Evolutionary conservation across 2,329 filamentous ascomycete genomes (phyloP), one percentile per base, ranked within the genome.

Genomic region (Colletotrichum sp.): DNA sequence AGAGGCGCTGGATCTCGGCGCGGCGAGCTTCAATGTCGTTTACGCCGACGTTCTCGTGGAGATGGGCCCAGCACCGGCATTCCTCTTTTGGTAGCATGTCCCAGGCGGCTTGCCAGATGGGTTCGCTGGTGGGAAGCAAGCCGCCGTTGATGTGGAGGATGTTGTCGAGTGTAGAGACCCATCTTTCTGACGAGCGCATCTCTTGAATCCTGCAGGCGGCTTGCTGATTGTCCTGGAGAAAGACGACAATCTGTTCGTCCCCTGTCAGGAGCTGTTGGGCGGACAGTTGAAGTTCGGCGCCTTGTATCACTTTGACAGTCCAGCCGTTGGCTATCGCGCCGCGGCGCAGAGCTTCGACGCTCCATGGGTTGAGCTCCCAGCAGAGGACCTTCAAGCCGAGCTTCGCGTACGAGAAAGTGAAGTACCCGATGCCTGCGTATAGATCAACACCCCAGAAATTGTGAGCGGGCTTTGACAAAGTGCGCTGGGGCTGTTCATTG

Each of bases 391-490:
- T 86, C 80, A 96, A 86, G 0, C 95, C 95, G 21, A 93, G 90
- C 75, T 87, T 89, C 8, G 93, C 90, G 84, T 98, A 98, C 36
- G 92, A 94, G 81, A 98, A 98, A 5, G 94, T 92, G 84, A 99
- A 98, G 85, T 98, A 98, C 7, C 96, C 96, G 78, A 98, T 98
- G 0, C 96, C 96, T 1, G 95, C 95, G 85, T 98, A 98, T 75
- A 99, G 86, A 83, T 99, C 96, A 1, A 98, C 90, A 0, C 93
- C 92, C 83, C 89, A 92, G 6, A 82, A 83, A 3, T 80, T 78
- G 4, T 36, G n/a, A 55, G 70, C 39, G 26, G 34, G 9, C 8
- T 48, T 21, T 66, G 43, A 8, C 5, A 59, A 52, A 18, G 71
- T 36, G 64, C 28, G 64, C 55, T 14, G 13, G 39, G 28, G 12